These are phyloP conservation scores for Serendipita sp. DNA, from an alignment of 768 basidiomycete genomes.

Conservation along the genomic window DNA sequence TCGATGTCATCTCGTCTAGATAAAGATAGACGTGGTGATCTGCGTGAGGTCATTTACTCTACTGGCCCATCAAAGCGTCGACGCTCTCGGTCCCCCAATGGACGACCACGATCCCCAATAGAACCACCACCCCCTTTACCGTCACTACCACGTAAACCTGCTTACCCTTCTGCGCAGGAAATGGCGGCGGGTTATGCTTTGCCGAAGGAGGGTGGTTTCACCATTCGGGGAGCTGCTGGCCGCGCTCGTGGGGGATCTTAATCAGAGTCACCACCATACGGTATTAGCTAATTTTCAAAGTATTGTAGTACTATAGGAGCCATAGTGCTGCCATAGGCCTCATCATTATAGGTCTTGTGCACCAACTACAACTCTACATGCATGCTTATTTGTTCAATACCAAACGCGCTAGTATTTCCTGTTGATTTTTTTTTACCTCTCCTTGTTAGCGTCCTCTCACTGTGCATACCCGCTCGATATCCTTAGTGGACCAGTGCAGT, in stretches of 20 bases:
- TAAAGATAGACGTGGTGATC: neutral
- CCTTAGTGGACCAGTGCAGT: no score
- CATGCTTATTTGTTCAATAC: no score
- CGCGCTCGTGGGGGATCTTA: neutral
- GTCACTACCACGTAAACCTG: neutral
- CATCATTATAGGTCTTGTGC: no score
- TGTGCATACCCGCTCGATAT: no score
- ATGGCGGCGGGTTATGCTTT: neutral
- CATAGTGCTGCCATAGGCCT: no score
- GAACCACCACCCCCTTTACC: neutral
- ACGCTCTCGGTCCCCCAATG: neutral
- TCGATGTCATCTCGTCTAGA: neutral
- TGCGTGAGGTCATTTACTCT: neutral
- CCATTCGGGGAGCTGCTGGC: conserved; percentile 4
- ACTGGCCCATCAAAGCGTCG: no score
- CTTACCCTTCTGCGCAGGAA: neutral
- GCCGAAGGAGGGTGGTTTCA: neutral
- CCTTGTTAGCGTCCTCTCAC: no score
- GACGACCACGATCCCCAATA: neutral
- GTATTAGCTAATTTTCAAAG: no score
- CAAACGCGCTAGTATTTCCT: no score
- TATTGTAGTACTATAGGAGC: no score
- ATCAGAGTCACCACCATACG: neutral
- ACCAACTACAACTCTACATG: no score
- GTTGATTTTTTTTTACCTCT: no score